Base-by-base conservation (phyloP, 129 eudicot species). In the Escallonia rubra region DNA sequence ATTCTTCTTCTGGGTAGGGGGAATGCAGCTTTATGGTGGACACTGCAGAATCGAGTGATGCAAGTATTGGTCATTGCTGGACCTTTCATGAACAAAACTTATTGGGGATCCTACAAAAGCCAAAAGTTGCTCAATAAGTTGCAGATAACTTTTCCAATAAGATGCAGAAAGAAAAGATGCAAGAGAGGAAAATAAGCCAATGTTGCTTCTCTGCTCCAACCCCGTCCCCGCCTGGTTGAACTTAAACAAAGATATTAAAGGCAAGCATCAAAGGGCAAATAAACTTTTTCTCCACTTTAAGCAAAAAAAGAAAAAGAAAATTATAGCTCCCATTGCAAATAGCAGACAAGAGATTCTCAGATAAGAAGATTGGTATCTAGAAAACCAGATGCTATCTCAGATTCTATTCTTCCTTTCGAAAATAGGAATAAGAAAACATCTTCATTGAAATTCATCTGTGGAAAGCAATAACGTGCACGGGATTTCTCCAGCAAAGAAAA, bases 21-120 rank as follows among this genome's bases (percentile, higher is more conserved):
- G 14, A 47, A 43, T 39, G 75, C 57, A 43, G 76, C 79, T 78
- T 53, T 79, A 46, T 67, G 74, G 54, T 69, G 78, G 52, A 85
- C 64, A 72, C 52, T 9, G 15, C 76, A 72, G 66, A 87, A 70
- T 66, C 77, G 77, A 58, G 85, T 50, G 74, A 82, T 58, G 79
- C 78, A 80, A 65, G 84, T 68, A 60, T 72, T 81, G 57, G 76
- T 80, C 93, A 85, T 91, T 47, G 71, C 62, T 64, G 61, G 13
- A 53, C 49, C 61, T 70, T 23, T 1, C 3, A 14, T 46, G 43
- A 0, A 72, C 10, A n/a, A 7, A 51, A 44, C 15, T 15, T 2
- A 39, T 14, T 12, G 52, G 53, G 41, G 53, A 41, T 66, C 67
- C 78, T 76, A 58, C 74, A 76, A 62, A 47, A 69, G 70, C 42